A percentile compares a stretch with the other conserved stretches of the same genome.
Conservation (phyloP, 2,329 filamentous ascomycete genomes). For the Achaetomium macrosporum region DNA sequence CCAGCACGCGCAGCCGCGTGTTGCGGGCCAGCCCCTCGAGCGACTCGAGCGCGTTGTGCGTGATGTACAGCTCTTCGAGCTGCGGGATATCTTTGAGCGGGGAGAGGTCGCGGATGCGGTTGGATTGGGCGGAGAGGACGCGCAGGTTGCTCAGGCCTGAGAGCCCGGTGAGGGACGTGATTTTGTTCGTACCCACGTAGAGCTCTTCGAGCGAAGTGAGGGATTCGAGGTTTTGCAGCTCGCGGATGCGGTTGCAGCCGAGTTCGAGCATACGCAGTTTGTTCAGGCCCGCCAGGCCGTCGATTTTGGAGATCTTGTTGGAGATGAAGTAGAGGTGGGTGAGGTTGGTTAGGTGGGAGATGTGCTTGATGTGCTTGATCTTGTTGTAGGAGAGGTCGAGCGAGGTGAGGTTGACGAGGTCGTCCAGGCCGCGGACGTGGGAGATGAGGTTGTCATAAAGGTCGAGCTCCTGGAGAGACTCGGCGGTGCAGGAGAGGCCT, state of each 20-base stretch:
- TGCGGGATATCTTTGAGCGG: constrained; percentile 68
- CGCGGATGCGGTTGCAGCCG: constrained; percentile 84
- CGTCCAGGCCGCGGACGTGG: constrained; percentile 78
- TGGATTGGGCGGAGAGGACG: constrained; percentile 91
- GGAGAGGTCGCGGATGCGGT: constrained; percentile 74
- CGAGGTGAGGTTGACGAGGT: constrained; percentile 65
- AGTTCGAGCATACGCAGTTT: constrained; percentile 81
- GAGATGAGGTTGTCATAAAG: constrained; percentile 94
- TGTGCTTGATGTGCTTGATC: constrained; percentile 94
- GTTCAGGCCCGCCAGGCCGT: constrained; percentile 69
- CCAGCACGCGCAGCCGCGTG: constrained; percentile 66
- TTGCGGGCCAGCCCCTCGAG: constrained; percentile 67
- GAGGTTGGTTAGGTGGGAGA: constrained; percentile 70
- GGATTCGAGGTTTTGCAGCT: constrained; percentile 78
- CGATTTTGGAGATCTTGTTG: constrained; percentile 87
- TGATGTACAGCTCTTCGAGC: constrained; percentile 91
- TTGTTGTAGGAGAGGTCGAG: constrained; percentile 98
- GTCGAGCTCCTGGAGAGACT: constrained; percentile 75
- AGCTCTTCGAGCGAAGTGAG: constrained; percentile 76
- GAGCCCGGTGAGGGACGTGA: constrained; percentile 74
- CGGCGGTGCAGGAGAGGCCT: constrained; percentile 60
- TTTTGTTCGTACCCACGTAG: constrained; percentile 96
- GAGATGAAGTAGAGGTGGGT: constrained; percentile 87
- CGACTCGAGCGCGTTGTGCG: constrained; percentile 81
- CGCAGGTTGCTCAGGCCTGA: constrained; percentile 70